Evolutionary conservation across 2,329 filamentous ascomycete species (phyloP), one percentile per base, ranked within the genome.

Genomic region (Piedraia hortae): DNA sequence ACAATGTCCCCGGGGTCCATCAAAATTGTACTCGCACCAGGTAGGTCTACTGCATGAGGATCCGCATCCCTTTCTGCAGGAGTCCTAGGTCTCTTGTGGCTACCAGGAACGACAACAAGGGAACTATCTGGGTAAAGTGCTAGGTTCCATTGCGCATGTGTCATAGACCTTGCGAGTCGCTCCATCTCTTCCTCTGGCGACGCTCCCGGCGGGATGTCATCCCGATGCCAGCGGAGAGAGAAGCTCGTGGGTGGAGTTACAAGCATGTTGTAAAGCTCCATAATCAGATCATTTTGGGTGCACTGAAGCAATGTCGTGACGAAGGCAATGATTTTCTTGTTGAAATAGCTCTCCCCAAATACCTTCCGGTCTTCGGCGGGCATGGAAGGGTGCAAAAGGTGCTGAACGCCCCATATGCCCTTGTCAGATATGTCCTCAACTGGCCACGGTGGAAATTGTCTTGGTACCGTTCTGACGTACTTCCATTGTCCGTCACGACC

Each of bases 331-430:
- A 82, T 49, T 12, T 54, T 51, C 11, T 58, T 49, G 15, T 64
- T 61, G 41, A 89, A 89, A 47, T 90, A 89, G 25, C 59, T 53
- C 22, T 51, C 42, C 4, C 64, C 58, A 44, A 80, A 88, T 3
- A 54, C 41, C 3, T 53, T 43, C 8, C 30, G 29, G 13, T 29
- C 26, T 27, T 60, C 54, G 24, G 59, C 56, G 0, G 63, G 58
- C 33, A 82, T 60, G 2, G 55, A 50, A 0, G 75, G 75, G 43
- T 80, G 68, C 36, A 89, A 54, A 4, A 89, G 56, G 44, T 80
- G 72, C 51, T 89, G 77, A 3, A 88, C 69, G 30, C 75, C 77
- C 78, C 77, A 89, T 44, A 89, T 88, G 10, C 74, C 74, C 22
- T 51, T 45, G 0, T 53, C 49, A 1, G 54, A 48, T 10, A 30